Percentiles rank a stretch among this genome's conserved stretches.
These are phyloP conservation scores for Ceratocystis eucalypticola DNA, from an alignment of 2,329 filamentous ascomycete species.

Conservation along the genomic window DNA sequence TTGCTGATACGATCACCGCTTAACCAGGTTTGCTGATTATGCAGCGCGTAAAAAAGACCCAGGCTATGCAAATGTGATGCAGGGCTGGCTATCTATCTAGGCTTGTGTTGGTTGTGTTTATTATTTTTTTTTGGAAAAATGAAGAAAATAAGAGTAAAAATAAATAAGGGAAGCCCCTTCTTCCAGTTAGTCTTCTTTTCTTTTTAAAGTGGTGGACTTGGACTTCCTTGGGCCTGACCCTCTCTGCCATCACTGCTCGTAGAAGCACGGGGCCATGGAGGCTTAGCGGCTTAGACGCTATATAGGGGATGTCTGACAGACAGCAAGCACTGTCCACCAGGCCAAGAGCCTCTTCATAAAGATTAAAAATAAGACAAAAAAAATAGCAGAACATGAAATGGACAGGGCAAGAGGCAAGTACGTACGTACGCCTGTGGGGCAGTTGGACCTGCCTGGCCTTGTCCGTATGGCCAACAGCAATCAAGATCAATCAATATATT, in stretches of 20 bases:
- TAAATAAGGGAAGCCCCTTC: neutral
- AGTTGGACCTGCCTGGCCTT: no score
- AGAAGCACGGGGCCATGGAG: no score
- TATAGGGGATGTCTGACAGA: no score
- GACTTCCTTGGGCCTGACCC: no score
- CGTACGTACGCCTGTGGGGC: no score
- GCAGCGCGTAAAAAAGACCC: neutral
- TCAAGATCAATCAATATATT: no score
- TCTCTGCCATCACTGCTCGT: no score
- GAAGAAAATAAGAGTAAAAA: no score
- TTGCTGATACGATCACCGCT: neutral
- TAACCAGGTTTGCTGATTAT: neutral
- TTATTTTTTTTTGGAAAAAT: neutral
- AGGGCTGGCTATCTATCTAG: neutral
- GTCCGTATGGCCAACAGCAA: no score
- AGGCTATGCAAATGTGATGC: neutral
- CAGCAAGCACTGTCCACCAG: neutral
- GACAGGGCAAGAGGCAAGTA: no score
- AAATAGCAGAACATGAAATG: neutral
- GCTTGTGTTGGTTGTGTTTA: neutral
- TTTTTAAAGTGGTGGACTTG: no score
- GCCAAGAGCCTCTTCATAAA: neutral
- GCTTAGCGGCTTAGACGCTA: no score
- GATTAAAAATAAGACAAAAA: neutral
- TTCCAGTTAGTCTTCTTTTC: neutral